A percentile compares a stretch with the other conserved stretches of the same genome.
phyloP scores from a whole-genome alignment of 257 asterid genomes.

The Salvia miltiorrhiza region DNA sequence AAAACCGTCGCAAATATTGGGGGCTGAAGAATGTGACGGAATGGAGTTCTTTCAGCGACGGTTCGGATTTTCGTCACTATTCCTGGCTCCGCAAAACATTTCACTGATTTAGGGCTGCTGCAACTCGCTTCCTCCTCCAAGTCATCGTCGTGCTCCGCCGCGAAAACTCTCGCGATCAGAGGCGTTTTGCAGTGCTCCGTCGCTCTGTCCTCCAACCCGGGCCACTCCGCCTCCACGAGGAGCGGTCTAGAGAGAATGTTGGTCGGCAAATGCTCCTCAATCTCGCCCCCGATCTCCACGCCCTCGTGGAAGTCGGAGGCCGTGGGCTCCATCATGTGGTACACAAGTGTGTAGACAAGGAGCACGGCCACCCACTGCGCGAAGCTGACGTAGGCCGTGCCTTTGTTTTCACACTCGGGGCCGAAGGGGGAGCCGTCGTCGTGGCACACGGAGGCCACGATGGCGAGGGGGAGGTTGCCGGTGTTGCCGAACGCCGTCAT shows the following conservation, averaged over 20 bases:
- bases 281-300: constrained; percentile 37
- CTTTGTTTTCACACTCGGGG: constrained; percentile 48
- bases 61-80: constrained; percentile 61
- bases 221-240: constrained; percentile 97
- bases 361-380: constrained; percentile 90
- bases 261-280: constrained; percentile 40
- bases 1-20: constrained; percentile 72
- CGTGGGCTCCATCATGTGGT: constrained; percentile 99
- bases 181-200: constrained; percentile 80
- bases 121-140: constrained; percentile 35
- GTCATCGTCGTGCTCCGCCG: constrained; percentile 37
- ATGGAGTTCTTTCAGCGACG: constrained; percentile 74
- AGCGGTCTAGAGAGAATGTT: constrained; percentile 72
- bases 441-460: constrained; percentile 85
- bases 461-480: constrained; percentile 84
- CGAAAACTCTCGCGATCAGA: constrained; percentile 58
- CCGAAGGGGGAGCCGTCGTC: constrained; percentile 62
- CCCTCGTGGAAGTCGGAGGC: constrained; percentile 42
- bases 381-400: constrained; percentile 81
- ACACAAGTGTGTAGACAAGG: constrained; percentile 88
- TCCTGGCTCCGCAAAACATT: constrained; percentile 76
- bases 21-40: constrained; percentile 72
- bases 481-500: constrained; percentile 93
- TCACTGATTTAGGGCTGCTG: constrained; percentile 54
- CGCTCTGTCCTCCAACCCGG: constrained; percentile 87